Evolutionary conservation across 192 early-diverging fungal genomes (phyloP).

Genomic region (Chytriomyces hyalinus): DNA sequence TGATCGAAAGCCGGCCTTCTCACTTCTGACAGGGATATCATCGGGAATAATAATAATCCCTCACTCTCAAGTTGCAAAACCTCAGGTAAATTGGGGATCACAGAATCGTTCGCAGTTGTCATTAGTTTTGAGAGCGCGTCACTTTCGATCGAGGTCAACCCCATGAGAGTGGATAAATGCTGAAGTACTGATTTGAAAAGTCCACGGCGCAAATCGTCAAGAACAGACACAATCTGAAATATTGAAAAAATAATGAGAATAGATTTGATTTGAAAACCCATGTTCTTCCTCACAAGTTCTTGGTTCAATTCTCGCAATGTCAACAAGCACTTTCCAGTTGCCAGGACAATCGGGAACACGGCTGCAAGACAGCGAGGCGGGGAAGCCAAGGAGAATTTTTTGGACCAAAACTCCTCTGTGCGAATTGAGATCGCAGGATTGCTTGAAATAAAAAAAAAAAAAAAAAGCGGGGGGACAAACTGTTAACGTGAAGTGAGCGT

Average conservation of each 20-base stretch:
- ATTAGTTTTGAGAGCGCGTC: too few relatives aligned
- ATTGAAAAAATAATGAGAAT: too few relatives aligned
- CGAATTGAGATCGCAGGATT: background rate
- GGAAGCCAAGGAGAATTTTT: background rate
- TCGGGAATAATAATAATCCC: too few relatives aligned
- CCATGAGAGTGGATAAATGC: background rate
- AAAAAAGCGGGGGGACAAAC: too few relatives aligned
- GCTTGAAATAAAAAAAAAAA: slow-evolving; percentile 3
- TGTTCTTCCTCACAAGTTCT: slow-evolving; percentile 5
- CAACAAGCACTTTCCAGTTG: slow-evolving; percentile 28
- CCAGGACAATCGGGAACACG: background rate
- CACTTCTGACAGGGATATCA: too few relatives aligned
- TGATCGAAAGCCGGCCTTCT: too few relatives aligned
- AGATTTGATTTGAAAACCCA: background rate
- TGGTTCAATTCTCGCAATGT: slow-evolving; percentile 25
- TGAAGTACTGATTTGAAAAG: background rate
- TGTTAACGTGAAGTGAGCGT: background rate
- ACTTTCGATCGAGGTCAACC: background rate
- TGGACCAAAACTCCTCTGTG: slow-evolving; percentile 9
- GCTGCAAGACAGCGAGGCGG: background rate
- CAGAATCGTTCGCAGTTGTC: too few relatives aligned
- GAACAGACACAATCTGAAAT: background rate
- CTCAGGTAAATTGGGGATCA: too few relatives aligned
- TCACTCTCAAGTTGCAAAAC: too few relatives aligned
- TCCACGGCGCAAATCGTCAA: background rate